Percentiles rank a stretch among this genome's conserved stretches.
phyloP scores from a whole-genome alignment of 129 eudicot species.

The Artemisia annua region DNA sequence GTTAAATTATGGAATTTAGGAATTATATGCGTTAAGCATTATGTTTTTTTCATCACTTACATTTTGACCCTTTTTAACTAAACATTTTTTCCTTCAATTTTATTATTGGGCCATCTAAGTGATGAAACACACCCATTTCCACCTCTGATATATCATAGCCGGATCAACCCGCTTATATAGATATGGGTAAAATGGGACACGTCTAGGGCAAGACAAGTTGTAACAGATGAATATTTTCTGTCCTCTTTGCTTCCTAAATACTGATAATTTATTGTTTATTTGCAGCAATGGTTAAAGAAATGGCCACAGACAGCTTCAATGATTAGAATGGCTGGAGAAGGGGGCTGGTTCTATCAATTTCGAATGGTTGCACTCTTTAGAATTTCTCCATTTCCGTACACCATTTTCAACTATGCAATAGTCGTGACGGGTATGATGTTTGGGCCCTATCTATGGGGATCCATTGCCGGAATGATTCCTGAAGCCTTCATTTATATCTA shows the following conservation, averaged over 20 bases:
- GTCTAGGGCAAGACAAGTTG: not conserved
- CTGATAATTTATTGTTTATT: not conserved
- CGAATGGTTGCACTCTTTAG: slow-evolving; percentile 81
- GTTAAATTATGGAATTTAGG: no score
- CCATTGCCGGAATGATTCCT: slow-evolving; percentile 88
- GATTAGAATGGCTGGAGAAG: slow-evolving; percentile 86
- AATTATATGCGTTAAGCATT: no score
- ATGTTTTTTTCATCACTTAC: no score
- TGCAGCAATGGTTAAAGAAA: slow-evolving; percentile 81
- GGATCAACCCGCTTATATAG: no score
- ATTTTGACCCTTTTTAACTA: no score
- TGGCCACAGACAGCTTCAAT: slow-evolving; percentile 86
- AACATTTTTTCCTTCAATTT: no score
- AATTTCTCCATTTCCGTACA: slow-evolving; percentile 90
- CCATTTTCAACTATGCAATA: slow-evolving; percentile 83
- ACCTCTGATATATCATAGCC: no score
- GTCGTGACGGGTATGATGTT: slow-evolving; percentile 84
- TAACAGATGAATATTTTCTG: not conserved
- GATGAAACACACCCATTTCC: no score
- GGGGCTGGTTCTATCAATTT: slow-evolving; percentile 82
- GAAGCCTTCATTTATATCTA: slow-evolving; percentile 91
- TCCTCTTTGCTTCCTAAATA: not conserved
- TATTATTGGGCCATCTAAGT: no score
- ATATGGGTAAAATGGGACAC: no score
- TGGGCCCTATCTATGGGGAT: slow-evolving; percentile 86